Conservation (phyloP, 2,329 filamentous ascomycete species). For the Elsinoe ampelina region DNA sequence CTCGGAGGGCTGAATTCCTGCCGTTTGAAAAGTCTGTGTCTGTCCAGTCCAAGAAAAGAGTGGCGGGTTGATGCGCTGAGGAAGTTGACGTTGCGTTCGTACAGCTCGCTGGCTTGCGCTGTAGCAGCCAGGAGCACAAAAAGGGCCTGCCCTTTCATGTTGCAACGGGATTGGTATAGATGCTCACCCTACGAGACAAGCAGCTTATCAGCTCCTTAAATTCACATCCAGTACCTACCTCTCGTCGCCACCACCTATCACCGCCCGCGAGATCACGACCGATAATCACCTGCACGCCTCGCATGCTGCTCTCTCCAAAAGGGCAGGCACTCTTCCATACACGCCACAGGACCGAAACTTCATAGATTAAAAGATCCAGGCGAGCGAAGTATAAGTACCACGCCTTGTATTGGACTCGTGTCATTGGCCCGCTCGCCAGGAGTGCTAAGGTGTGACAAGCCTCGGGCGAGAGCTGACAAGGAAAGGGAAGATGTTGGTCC, state of each 20-base stretch:
- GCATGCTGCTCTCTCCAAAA: neutral
- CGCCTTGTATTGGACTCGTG: neutral
- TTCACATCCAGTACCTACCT: neutral
- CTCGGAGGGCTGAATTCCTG: slow-evolving; percentile 38
- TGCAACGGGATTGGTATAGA: neutral
- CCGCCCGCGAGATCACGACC: neutral
- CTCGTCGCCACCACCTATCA: neutral
- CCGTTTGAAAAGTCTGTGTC: slow-evolving; percentile 51
- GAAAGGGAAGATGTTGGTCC: neutral
- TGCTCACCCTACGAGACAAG: too few relatives aligned
- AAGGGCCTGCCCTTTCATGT: neutral
- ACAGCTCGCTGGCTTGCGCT: neutral
- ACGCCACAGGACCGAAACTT: neutral
- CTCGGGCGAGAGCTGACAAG: neutral
- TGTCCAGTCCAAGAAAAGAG: slow-evolving; percentile 52
- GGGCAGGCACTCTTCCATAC: neutral
- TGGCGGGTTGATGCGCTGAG: slow-evolving; percentile 57
- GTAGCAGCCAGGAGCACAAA: neutral
- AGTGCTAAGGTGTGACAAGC: neutral
- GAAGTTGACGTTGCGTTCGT: slow-evolving; percentile 53
- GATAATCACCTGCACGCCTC: neutral
- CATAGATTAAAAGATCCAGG: neutral
- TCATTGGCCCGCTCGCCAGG: neutral
- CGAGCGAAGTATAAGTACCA: neutral
- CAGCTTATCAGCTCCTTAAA: neutral